These are phyloP conservation scores for Limonium bicolor DNA, from an alignment of 148 eudicot species.

Conservation along the genomic window DNA sequence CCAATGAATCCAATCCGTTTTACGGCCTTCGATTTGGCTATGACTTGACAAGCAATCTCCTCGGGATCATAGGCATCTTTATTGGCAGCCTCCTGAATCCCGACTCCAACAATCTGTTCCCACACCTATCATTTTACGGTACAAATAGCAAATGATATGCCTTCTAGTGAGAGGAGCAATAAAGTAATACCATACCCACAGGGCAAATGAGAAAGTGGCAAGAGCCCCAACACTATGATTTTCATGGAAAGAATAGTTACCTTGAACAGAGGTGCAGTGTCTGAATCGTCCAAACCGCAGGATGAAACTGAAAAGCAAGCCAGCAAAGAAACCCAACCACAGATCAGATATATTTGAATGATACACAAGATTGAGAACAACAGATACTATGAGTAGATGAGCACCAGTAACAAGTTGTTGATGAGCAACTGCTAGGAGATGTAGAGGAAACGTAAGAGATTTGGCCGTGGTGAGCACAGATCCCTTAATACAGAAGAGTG, in stretches of 20 bases:
- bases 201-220: too few relatives aligned
- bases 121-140: too few relatives aligned
- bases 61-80: slow-evolving; percentile 67
- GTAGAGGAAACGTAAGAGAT: slow-evolving; percentile 82
- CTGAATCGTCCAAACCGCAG: slow-evolving; percentile 20
- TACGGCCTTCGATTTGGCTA: slow-evolving; percentile 26
- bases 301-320: slow-evolving; percentile 36
- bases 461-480: slow-evolving; percentile 59
- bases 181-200: too few relatives aligned
- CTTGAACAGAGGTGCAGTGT: slow-evolving; percentile 43
- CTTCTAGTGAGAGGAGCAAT: too few relatives aligned
- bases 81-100: slow-evolving; percentile 56
- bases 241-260: slow-evolving; percentile 20
- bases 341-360: slow-evolving; percentile 1
- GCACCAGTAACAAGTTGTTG: slow-evolving; percentile 92
- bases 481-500: slow-evolving; percentile 54
- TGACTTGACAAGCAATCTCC: slow-evolving; percentile 39
- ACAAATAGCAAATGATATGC: too few relatives aligned
- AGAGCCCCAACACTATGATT: neutral
- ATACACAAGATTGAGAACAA: neutral
- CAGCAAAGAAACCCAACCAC: slow-evolving; percentile 7
- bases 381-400: too few relatives aligned
- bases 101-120: slow-evolving; percentile 63
- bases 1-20: slow-evolving; percentile 81
- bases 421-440: slow-evolving; percentile 81